Percentiles rank a stretch among this genome's conserved stretches.
Conservation (phyloP, 2,329 filamentous ascomycete genomes). For the Coniochaeta pulveracea region DNA sequence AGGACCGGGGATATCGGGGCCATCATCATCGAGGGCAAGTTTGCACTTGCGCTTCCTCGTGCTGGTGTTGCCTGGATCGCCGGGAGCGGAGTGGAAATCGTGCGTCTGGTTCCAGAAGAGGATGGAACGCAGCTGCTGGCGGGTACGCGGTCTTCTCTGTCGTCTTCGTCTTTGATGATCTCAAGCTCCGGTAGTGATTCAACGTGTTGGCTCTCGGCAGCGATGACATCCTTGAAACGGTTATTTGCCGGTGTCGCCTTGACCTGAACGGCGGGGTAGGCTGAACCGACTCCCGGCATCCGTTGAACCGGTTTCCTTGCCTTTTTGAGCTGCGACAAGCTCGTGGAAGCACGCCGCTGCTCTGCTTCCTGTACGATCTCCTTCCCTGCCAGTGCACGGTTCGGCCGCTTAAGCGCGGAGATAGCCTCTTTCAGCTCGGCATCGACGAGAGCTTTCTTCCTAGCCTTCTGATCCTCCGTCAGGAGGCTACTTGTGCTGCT, state of each 20-base stretch:
- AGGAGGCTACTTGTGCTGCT: constrained; percentile 34
- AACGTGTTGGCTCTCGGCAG: constrained; percentile 11
- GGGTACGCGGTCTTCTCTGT: constrained; percentile 26
- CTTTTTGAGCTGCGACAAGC: constrained; percentile 35
- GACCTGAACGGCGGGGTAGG: constrained; percentile 30
- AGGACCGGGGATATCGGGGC: constrained; percentile 11
- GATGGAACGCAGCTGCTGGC: constrained; percentile 16
- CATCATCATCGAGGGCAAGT: constrained; percentile 1
- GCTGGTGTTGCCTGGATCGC: neutral
- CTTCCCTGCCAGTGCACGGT: constrained; percentile 57
- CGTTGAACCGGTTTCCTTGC: constrained; percentile 36
- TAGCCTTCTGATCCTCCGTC: constrained; percentile 43
- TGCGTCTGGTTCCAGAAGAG: constrained; percentile 13
- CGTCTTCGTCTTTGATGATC: constrained; percentile 18
- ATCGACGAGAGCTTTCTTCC: constrained; percentile 55
- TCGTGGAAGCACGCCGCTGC: constrained; percentile 41
- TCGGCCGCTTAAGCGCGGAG: constrained; percentile 61
- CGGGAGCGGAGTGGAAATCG: constrained; percentile 9
- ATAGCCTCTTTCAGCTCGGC: constrained; percentile 67
- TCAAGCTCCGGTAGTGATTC: constrained; percentile 4
- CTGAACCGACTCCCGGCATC: constrained; percentile 7
- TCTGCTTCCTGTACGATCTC: constrained; percentile 57
- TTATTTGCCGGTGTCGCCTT: constrained; percentile 47
- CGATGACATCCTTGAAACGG: constrained; percentile 40
- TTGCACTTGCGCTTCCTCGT: neutral